A percentile compares a stretch with the other conserved stretches of the same genome.
These are phyloP conservation scores for Fusarium sp. DNA, from an alignment of 2,329 filamentous ascomycete genomes.

Conservation along the genomic window DNA sequence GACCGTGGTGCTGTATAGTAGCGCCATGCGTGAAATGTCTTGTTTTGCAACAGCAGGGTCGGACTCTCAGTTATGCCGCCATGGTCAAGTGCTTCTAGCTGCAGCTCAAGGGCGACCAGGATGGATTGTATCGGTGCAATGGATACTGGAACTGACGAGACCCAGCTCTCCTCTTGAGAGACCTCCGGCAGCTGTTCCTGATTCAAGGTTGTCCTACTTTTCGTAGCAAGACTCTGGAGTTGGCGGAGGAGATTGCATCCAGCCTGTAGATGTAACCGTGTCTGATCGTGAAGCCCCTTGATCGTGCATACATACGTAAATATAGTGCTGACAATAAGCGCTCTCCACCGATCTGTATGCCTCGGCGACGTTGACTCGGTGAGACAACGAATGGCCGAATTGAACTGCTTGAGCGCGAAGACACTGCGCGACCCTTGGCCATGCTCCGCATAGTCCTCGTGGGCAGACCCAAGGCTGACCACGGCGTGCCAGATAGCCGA, in stretches of 20 bases:
- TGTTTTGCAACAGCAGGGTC: background rate
- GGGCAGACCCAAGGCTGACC: constrained; percentile 8
- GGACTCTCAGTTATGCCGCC: background rate
- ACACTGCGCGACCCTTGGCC: background rate
- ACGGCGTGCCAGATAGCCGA: constrained; percentile 21
- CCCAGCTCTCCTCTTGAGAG: background rate
- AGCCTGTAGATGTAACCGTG: constrained; percentile 1
- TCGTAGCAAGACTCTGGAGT: background rate
- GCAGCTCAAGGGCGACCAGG: background rate
- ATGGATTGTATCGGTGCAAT: background rate
- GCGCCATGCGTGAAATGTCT: background rate
- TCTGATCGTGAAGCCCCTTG: constrained; percentile 6
- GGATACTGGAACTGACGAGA: background rate
- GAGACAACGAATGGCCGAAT: background rate
- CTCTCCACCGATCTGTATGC: constrained; percentile 10
- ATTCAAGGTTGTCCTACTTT: fast-evolving
- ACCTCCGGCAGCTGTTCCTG: background rate
- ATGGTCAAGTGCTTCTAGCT: background rate
- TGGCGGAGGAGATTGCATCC: constrained; percentile 5
- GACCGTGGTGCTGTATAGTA: background rate
- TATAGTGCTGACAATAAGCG: constrained; percentile 9
- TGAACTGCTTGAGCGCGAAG: constrained; percentile 7
- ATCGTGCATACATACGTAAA: constrained; percentile 8
- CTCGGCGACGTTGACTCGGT: background rate
- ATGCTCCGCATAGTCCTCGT: background rate